Percentiles rank a stretch among this genome's conserved stretches.
phyloP scores from a whole-genome alignment of 768 basidiomycete genomes.

The Favolaschia claudopus region DNA sequence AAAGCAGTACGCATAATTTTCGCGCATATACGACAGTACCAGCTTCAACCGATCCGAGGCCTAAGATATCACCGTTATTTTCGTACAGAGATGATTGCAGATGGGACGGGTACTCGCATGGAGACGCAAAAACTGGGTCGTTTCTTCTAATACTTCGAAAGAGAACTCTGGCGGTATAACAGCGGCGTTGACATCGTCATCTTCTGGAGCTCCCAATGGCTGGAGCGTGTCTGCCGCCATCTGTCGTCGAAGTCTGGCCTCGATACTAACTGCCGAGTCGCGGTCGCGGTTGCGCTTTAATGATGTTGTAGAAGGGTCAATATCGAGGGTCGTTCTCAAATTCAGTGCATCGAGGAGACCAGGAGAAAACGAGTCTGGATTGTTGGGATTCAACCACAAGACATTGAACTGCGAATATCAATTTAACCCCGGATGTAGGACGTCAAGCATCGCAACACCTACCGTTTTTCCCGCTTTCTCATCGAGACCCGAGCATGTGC shows the following conservation, averaged over 20 bases:
- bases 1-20: conserved; percentile 80
- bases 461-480: conserved; percentile 75
- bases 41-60: conserved; percentile 72
- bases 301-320: conserved; percentile 28
- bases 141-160: conserved; percentile 70
- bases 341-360: conserved; percentile 67
- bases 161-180: conserved; percentile 48
- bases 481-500: conserved; percentile 78
- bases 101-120: conserved; percentile 50
- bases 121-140: conserved; percentile 69
- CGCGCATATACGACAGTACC: conserved; percentile 77
- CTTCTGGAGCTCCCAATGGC: conserved; percentile 54
- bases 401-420: conserved; percentile 71
- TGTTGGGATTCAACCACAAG: conserved; percentile 76
- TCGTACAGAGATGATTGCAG: conserved; percentile 19
- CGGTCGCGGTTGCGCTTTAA: conserved; percentile 34
- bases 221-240: conserved; percentile 80
- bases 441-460: conserved; percentile 34
- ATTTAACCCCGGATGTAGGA: background rate
- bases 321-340: conserved; percentile 42
- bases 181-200: conserved; percentile 31
- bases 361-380: conserved; percentile 69
- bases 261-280: conserved; percentile 36
- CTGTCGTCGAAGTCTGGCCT: conserved; percentile 69
- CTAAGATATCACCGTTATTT: conserved; percentile 45